Evolutionary conservation across 2,329 filamentous ascomycete species (phyloP).

Genomic region (Periconia digitata): DNA sequence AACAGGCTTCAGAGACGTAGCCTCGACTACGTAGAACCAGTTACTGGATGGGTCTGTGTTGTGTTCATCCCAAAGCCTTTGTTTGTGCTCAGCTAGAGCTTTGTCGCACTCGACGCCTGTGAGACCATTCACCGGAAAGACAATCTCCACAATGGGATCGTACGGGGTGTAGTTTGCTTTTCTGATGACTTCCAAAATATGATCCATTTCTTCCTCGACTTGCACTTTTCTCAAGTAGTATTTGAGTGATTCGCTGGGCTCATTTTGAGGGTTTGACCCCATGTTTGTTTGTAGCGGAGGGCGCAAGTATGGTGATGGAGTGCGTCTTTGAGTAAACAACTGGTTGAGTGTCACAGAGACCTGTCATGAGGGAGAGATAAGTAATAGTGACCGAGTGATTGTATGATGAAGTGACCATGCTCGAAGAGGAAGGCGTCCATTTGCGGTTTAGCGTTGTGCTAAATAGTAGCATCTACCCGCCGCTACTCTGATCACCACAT

Average conservation of each 20-base stretch:
- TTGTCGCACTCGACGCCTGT: conserved; percentile 25
- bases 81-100: conserved; percentile 31
- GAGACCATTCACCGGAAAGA: conserved; percentile 37
- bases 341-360: too few species aligned
- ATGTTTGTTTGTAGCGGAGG: conserved; percentile 7
- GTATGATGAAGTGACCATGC: conserved; percentile 1
- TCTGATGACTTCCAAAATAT: conserved; percentile 37
- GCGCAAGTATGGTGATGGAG: not conserved
- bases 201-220: conserved; percentile 31
- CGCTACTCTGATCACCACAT: not conserved
- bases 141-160: conserved; percentile 37
- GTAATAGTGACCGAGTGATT: not conserved
- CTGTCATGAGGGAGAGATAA: too few species aligned
- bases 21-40: conserved; percentile 36
- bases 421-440: conserved; percentile 8
- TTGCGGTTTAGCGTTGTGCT: conserved; percentile 1
- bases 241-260: conserved; percentile 18
- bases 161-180: conserved; percentile 38
- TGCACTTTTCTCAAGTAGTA: conserved; percentile 30
- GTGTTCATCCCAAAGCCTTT: conserved; percentile 34
- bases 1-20: conserved; percentile 20
- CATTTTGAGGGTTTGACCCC: conserved; percentile 17
- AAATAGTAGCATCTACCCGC: not conserved
- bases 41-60: conserved; percentile 27
- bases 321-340: too few species aligned